Evolutionary conservation across 441 rosid genomes (phyloP).

Genomic region (Aquilaria agallochum): DNA sequence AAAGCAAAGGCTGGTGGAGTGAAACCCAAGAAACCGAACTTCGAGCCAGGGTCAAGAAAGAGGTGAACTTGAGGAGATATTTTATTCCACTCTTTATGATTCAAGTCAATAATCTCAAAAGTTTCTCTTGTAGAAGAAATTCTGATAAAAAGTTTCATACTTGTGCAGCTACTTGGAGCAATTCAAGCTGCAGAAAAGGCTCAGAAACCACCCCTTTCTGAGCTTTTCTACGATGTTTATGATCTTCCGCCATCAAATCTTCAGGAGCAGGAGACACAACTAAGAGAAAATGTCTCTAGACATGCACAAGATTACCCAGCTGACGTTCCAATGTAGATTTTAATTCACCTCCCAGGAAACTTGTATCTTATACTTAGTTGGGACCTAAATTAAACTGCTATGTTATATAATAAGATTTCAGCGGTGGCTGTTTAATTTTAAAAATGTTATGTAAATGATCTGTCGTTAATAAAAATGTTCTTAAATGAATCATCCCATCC

Average conservation of each 20-base stretch:
- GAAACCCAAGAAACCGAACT: conserved; percentile 48
- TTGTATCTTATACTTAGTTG: no score
- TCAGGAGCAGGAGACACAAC: conserved; percentile 51
- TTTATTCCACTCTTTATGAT: background rate
- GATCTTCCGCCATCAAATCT: conserved; percentile 52
- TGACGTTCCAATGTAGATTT: conserved; percentile 36
- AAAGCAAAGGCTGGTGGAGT: conserved; percentile 70
- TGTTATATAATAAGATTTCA: no score
- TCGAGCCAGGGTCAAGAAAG: conserved; percentile 42
- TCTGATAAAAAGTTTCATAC: background rate
- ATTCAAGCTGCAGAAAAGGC: conserved; percentile 61
- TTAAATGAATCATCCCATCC: no score
- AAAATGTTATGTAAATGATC: no score
- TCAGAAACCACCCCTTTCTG: conserved; percentile 48
- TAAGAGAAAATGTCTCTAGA: conserved; percentile 38
- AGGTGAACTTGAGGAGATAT: conserved; percentile 24
- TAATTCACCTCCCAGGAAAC: no score
- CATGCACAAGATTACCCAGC: conserved; percentile 47
- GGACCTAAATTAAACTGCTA: no score
- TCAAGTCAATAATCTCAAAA: background rate
- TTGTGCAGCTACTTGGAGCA: conserved; percentile 47
- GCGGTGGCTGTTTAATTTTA: no score
- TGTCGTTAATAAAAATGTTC: no score
- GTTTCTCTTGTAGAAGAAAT: background rate
- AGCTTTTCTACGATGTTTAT: conserved; percentile 61